Percentiles rank a stretch among this genome's conserved stretches.
These are phyloP conservation scores for Coemansia sp. DNA, from an alignment of 192 early-diverging fungal genomes.

Conservation along the genomic window DNA sequence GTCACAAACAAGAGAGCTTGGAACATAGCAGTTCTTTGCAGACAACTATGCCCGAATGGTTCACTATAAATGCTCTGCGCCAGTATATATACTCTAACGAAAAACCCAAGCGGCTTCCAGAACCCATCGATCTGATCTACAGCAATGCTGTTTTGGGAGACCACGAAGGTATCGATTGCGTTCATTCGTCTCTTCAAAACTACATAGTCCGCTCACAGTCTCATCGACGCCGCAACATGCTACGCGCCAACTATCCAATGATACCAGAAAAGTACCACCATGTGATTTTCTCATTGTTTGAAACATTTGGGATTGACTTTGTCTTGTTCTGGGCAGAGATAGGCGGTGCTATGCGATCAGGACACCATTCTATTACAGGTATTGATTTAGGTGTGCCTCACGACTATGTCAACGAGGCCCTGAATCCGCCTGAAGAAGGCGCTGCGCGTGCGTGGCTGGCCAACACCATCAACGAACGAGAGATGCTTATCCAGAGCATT, in stretches of 20 bases:
- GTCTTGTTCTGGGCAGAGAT: conserved; percentile 71
- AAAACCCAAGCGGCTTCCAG: conserved; percentile 26
- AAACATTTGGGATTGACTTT: conserved; percentile 85
- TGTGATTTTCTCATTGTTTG: conserved; percentile 80
- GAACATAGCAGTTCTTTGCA: conserved; percentile 23
- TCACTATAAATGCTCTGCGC: conserved; percentile 51
- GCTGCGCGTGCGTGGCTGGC: conserved; percentile 49
- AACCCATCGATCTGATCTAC: conserved; percentile 30
- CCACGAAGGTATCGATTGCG: conserved; percentile 56
- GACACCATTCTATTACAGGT: conserved; percentile 92
- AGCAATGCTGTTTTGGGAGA: conserved; percentile 54
- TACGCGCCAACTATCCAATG: conserved; percentile 67
- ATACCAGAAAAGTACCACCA: conserved; percentile 60
- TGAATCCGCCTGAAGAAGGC: conserved; percentile 50
- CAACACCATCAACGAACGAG: conserved; percentile 43
- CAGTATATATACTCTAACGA: conserved; percentile 45
- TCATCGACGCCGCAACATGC: conserved; percentile 66
- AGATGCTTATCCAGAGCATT: conserved; percentile 41
- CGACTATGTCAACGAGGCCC: conserved; percentile 62
- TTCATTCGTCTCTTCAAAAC: conserved; percentile 63
- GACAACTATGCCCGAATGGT: conserved; percentile 40
- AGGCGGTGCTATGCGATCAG: conserved; percentile 37
- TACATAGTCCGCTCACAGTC: conserved; percentile 72
- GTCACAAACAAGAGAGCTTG: background rate
- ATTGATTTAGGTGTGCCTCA: conserved; percentile 83